phyloP scores from a whole-genome alignment of 371 early-diverging fungal species.

The Mortierella sp. region DNA sequence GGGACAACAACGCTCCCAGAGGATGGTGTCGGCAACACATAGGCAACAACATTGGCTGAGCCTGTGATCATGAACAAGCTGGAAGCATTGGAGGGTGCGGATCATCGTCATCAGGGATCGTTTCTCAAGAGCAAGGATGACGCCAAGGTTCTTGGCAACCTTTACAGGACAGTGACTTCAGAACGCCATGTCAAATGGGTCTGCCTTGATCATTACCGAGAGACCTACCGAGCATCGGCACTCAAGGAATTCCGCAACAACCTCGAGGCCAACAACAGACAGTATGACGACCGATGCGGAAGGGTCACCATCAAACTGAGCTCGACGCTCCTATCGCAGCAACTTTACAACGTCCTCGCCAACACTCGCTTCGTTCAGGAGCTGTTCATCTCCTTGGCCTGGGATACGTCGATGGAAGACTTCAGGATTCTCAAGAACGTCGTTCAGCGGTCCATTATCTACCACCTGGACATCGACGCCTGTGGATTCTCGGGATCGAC shows the following conservation, averaged over 20 bases:
- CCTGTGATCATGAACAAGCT: neutral
- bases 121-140: neutral
- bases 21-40: neutral
- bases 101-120: slow-evolving; percentile 1
- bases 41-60: neutral
- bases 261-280: neutral
- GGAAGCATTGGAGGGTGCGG: slow-evolving; percentile 5
- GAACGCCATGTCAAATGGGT: slow-evolving; percentile 19
- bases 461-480: neutral
- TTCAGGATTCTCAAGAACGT: neutral
- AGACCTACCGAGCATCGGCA: neutral
- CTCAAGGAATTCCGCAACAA: neutral
- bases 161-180: neutral
- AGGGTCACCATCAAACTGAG: slow-evolving; percentile 4
- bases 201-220: slow-evolving; percentile 17
- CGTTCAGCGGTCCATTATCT: neutral
- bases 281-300: neutral
- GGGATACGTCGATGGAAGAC: slow-evolving; percentile 2
- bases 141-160: slow-evolving; percentile 3
- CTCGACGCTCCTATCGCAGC: neutral
- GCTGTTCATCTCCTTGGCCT: neutral
- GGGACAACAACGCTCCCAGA: neutral
- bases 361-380: slow-evolving; percentile 6
- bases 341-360: neutral
- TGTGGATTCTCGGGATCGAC: neutral